Conservation (phyloP, 2,329 filamentous ascomycete genomes). For the Gliomastix tumulicola region DNA sequence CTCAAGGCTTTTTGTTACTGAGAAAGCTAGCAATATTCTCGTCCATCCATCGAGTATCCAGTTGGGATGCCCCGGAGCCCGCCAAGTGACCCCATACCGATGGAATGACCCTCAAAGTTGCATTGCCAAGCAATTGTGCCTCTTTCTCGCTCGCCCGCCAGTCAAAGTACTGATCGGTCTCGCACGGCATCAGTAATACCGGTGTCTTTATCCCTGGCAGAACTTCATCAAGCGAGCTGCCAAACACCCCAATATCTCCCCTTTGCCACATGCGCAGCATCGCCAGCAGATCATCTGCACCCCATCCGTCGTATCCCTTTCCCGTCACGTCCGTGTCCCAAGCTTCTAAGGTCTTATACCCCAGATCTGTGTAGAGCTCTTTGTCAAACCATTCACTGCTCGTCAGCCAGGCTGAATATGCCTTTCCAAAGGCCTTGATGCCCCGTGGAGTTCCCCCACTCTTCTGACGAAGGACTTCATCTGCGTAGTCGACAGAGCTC, state of each 20-base stretch:
- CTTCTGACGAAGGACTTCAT: no score
- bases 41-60: slow-evolving; percentile 22
- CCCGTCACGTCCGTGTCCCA: slow-evolving; percentile 22
- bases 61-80: slow-evolving; percentile 17
- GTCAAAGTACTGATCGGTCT: slow-evolving; percentile 63
- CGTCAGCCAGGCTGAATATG: slow-evolving; percentile 38
- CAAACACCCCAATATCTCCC: slow-evolving; percentile 21
- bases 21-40: slow-evolving; percentile 18
- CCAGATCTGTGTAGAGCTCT: slow-evolving; percentile 25
- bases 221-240: slow-evolving; percentile 35
- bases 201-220: slow-evolving; percentile 55
- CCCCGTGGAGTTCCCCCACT: slow-evolving; percentile 17
- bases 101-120: slow-evolving; percentile 20
- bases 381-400: slow-evolving; percentile 37
- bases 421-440: slow-evolving; percentile 33
- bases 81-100: slow-evolving; percentile 28
- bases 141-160: slow-evolving; percentile 23
- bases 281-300: slow-evolving; percentile 32
- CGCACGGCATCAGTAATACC: slow-evolving; percentile 51
- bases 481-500: slow-evolving; percentile 29
- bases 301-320: slow-evolving; percentile 26
- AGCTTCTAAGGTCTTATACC: slow-evolving; percentile 24
- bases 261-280: slow-evolving; percentile 37
- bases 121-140: slow-evolving; percentile 15
- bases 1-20: no score